Percentiles rank a stretch among this genome's conserved stretches.
Conservation (phyloP, 768 basidiomycete genomes). For the Agrocybe chaxingu region DNA sequence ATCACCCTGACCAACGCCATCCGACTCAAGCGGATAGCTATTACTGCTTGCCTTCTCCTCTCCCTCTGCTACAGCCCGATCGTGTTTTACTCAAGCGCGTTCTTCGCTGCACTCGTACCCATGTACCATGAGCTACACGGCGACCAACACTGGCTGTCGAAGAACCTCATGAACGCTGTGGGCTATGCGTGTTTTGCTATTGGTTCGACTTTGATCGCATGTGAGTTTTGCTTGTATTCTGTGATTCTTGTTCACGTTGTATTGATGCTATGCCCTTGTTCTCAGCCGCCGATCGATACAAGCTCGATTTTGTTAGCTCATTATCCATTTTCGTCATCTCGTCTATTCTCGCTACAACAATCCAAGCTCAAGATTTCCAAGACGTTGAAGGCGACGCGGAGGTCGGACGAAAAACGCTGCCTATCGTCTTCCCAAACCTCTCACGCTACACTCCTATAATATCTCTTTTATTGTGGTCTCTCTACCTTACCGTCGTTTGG, state of each 20-base stretch:
- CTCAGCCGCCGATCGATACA: slow-evolving; percentile 19
- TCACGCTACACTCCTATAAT: slow-evolving; percentile 27
- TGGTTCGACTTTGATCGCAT: slow-evolving; percentile 34
- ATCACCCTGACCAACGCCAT: slow-evolving; percentile 32
- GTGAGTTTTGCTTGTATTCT: slow-evolving; percentile 16
- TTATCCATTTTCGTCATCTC: slow-evolving; percentile 32
- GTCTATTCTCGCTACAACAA: slow-evolving; percentile 38
- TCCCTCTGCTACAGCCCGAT: slow-evolving; percentile 29
- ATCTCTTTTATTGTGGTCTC: slow-evolving; percentile 35
- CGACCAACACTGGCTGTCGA: slow-evolving; percentile 33
- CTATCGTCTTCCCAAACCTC: slow-evolving; percentile 37
- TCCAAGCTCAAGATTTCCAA: slow-evolving; percentile 48
- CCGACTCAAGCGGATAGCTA: slow-evolving; percentile 32
- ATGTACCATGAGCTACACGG: slow-evolving; percentile 37
- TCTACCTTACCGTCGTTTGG: slow-evolving; percentile 30
- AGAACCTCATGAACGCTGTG: slow-evolving; percentile 35
- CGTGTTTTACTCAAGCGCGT: slow-evolving; percentile 28
- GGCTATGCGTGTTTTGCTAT: slow-evolving; percentile 34
- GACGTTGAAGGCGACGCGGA: slow-evolving; percentile 39
- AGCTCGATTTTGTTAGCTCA: slow-evolving; percentile 23
- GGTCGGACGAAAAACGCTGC: slow-evolving; percentile 39
- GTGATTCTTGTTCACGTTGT: neutral
- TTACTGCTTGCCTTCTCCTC: slow-evolving; percentile 29
- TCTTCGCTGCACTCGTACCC: slow-evolving; percentile 27
- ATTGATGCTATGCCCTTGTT: slow-evolving; percentile 1